Evolutionary conservation across 345 rosid species (phyloP), one percentile per base, ranked within the genome.

Genomic region (Pugionium dolabratum): DNA sequence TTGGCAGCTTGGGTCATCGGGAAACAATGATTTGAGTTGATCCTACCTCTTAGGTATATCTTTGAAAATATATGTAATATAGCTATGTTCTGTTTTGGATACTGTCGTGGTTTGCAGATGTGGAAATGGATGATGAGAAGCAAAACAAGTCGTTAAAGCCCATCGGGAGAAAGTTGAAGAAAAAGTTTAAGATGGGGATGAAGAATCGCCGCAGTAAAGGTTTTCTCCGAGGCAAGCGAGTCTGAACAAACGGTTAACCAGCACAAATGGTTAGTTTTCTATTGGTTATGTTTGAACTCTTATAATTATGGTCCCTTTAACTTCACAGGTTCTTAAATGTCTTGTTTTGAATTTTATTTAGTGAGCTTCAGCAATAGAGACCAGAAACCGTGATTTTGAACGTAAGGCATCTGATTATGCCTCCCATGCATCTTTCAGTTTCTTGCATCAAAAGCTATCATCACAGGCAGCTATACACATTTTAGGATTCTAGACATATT

Each of bases 151-250:
- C 76, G 2, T 64, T 86, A 69, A 90, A 84, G 80, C 88, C 95
- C 27, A 67, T 69, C 1, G 89, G 96, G 25, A 88, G 77, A 90
- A 90, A 90, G 74, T 76, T 80, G 26, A 83, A n/a, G n/a, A n/a
- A n/a, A n/a, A n/a, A n/a, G n/a, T n/a, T n/a, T n/a, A n/a, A n/a
- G n/a, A n/a, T n/a, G n/a, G n/a, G n/a, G n/a, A n/a, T 72, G 67
- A 79, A 68, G 77, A 88, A 86, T 73, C 85, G 85, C 26, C 82
- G 74, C 0, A 85, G 88, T 35, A 87, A 84, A 84, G n/a, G n/a
- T n/a, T n/a, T n/a, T n/a, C n/a, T n/a, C n/a, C n/a, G n/a, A n/a
- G n/a, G n/a, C n/a, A n/a, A 69, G 67, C 80, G 59, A 7, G 64
- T 66, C 67, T n/a, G n/a, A n/a, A n/a, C n/a, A n/a, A n/a, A n/a